phyloP scores from a whole-genome alignment of 371 early-diverging fungal genomes.

The Mucor indicus region DNA sequence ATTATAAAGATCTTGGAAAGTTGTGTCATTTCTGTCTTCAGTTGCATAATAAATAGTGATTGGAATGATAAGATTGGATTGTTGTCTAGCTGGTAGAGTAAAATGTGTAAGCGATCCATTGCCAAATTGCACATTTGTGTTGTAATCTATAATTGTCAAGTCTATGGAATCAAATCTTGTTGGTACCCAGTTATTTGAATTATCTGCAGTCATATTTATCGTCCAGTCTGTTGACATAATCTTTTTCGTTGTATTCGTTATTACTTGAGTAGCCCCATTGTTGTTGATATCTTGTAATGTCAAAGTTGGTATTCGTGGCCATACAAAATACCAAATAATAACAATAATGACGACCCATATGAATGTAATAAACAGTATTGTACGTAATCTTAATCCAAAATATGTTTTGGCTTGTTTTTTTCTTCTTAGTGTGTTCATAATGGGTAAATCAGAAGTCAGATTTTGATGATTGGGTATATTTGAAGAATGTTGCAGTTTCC shows the following conservation, averaged over 20 bases:
- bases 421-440: constrained; percentile 3
- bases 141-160: constrained; percentile 13
- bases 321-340: constrained; percentile 32
- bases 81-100: constrained; percentile 3
- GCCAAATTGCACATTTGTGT: constrained; percentile 10
- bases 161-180: constrained; percentile 16
- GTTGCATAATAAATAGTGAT: constrained; percentile 19
- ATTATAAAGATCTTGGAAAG: constrained; percentile 32
- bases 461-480: too few relatives aligned
- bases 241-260: constrained; percentile 15
- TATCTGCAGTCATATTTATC: constrained; percentile 25
- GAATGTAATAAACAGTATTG: neutral
- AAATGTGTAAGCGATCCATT: constrained; percentile 4
- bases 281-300: constrained; percentile 14
- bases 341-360: constrained; percentile 7
- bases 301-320: constrained; percentile 29
- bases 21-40: constrained; percentile 19
- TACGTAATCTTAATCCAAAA: constrained; percentile 14
- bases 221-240: constrained; percentile 21
- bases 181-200: constrained; percentile 29
- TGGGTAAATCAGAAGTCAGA: too few relatives aligned
- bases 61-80: constrained; percentile 1
- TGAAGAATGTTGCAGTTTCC: neutral
- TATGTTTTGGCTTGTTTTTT: constrained; percentile 7
- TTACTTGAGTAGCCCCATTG: constrained; percentile 3